Percentiles rank a stretch among this genome's conserved stretches.
Conservation (phyloP, 352 stramenopile genomes). For the Phytophthora lateralis region DNA sequence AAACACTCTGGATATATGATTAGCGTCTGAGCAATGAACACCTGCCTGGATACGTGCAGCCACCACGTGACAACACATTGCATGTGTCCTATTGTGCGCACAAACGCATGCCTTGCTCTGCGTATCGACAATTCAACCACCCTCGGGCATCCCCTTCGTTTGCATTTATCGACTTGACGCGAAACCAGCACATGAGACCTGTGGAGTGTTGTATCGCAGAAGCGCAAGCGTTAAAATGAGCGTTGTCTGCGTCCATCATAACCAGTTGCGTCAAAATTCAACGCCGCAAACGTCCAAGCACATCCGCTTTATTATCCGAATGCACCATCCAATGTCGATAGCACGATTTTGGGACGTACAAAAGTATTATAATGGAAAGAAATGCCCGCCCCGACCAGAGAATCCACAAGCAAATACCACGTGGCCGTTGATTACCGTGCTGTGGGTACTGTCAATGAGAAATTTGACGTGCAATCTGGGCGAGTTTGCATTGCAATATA, state of each 20-base stretch:
- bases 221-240: too few relatives aligned
- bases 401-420: constrained; percentile 2
- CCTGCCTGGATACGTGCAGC: not conserved
- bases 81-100: not conserved
- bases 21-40: not conserved
- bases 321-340: constrained; percentile 1
- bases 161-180: constrained; percentile 5
- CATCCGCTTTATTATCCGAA: not conserved
- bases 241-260: too few relatives aligned
- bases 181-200: too few relatives aligned
- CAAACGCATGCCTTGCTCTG: not conserved
- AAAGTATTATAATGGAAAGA: not conserved
- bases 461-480: not conserved
- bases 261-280: too few relatives aligned
- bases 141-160: constrained; percentile 2
- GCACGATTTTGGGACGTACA: constrained; percentile 2
- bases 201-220: too few relatives aligned
- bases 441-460: not conserved
- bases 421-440: not conserved
- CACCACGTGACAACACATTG: not conserved
- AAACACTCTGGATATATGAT: not conserved
- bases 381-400: constrained; percentile 1
- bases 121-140: constrained; percentile 3
- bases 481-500: not conserved
- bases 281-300: too few relatives aligned